Evolutionary conservation across 2,329 filamentous ascomycete genomes (phyloP).

Genomic region (Sphaceloma murrayae): DNA sequence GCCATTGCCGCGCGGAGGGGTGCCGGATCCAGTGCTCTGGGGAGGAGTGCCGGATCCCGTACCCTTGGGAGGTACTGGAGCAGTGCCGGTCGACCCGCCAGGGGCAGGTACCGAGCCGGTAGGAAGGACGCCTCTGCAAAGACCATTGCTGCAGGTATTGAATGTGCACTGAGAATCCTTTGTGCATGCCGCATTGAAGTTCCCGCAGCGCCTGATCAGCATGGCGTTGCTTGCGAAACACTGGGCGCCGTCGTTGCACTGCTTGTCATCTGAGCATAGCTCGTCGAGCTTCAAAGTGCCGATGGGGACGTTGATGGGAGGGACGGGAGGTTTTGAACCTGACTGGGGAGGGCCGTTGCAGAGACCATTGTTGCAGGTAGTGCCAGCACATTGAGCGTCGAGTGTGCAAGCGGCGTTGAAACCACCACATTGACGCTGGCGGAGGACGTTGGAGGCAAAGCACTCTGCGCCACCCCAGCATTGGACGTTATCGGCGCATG

Average conservation of each 20-base stretch:
- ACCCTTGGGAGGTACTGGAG: constrained; percentile 1
- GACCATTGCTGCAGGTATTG: constrained; percentile 23
- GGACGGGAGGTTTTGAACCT: not conserved
- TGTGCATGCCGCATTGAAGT: constrained; percentile 22
- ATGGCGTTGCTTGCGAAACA: constrained; percentile 21
- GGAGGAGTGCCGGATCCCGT: not conserved
- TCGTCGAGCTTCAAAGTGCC: constrained; percentile 22
- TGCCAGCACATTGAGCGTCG: constrained; percentile 23
- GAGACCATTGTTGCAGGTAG: constrained; percentile 23
- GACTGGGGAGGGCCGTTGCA: constrained; percentile 21
- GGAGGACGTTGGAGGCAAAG: too few relatives aligned
- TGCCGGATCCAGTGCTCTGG: not conserved
- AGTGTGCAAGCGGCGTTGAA: constrained; percentile 23
- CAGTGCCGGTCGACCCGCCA: constrained; percentile 5
- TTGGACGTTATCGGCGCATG: constrained; percentile 20
- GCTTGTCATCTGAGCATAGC: constrained; percentile 18
- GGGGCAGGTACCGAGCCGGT: too few relatives aligned
- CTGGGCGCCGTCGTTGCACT: constrained; percentile 20
- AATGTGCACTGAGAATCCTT: constrained; percentile 22
- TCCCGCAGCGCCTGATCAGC: constrained; percentile 21
- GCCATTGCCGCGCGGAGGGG: not conserved
- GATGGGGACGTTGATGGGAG: constrained; percentile 19
- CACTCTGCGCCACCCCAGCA: constrained; percentile 21
- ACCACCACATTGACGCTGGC: constrained; percentile 21
- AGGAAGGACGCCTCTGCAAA: constrained; percentile 23